These are phyloP conservation scores for Phytopythium chamaehyphon DNA, from an alignment of 352 stramenopile species.

Conservation along the genomic window DNA sequence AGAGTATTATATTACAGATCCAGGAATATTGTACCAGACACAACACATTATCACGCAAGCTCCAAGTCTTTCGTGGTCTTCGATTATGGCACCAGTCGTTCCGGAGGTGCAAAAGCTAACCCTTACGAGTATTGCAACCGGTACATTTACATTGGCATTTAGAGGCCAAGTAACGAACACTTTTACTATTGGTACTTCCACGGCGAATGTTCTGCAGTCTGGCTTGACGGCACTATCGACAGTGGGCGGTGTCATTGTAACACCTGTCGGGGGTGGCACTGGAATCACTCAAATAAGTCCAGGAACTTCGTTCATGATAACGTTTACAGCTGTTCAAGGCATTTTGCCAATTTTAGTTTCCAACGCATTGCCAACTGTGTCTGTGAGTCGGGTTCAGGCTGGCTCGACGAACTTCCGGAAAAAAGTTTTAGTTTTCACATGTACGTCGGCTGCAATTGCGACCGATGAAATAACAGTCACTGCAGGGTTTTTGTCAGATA, in stretches of 20 bases:
- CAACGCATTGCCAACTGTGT: conserved; percentile 10
- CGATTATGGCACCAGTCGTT: conserved; percentile 19
- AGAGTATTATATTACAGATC: conserved; percentile 46
- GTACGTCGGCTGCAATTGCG: conserved; percentile 21
- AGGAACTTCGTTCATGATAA: conserved; percentile 34
- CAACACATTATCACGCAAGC: conserved; percentile 53
- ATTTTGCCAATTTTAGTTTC: conserved; percentile 34
- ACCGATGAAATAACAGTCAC: conserved; percentile 26
- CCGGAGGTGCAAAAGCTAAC: conserved; percentile 46
- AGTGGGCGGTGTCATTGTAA: conserved; percentile 41
- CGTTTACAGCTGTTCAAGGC: conserved; percentile 51
- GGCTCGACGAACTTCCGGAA: conserved; percentile 65
- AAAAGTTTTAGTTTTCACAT: conserved; percentile 57
- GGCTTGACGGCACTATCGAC: conserved; percentile 35
- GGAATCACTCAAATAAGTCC: conserved; percentile 15
- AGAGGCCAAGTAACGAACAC: conserved; percentile 24
- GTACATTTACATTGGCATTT: conserved; percentile 53
- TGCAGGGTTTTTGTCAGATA: conserved; percentile 1
- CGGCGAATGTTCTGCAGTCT: conserved; percentile 19
- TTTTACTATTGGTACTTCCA: conserved; percentile 36
- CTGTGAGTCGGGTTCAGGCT: conserved; percentile 18
- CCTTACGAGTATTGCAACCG: conserved; percentile 16
- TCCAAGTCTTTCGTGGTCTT: conserved; percentile 56
- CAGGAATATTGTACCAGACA: conserved; percentile 41
- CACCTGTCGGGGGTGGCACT: conserved; percentile 9